phyloP scores from a whole-genome alignment of 805 yeast genomes.

The Citeromyces nyonsensis region DNA sequence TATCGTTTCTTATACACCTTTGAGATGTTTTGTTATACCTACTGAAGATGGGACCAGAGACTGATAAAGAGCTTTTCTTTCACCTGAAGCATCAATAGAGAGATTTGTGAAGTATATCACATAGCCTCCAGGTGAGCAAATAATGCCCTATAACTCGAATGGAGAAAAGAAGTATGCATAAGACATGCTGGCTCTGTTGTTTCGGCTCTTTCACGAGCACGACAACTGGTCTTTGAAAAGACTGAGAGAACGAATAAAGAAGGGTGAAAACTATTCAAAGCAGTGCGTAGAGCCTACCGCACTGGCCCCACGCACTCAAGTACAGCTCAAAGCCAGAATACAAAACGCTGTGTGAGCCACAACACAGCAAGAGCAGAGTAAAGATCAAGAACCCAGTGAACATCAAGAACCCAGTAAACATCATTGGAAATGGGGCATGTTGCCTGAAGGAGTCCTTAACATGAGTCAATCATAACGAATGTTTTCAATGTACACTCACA shows the following conservation, averaged over 20 bases:
- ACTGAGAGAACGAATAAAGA: constrained; percentile 81
- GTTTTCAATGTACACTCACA: neutral
- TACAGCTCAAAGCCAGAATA: constrained; percentile 86
- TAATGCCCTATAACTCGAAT: too few relatives aligned
- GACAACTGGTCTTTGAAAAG: constrained; percentile 97
- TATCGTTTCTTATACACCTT: too few relatives aligned
- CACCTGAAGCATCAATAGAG: too few relatives aligned
- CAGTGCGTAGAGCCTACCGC: constrained; percentile 89
- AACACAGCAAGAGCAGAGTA: constrained; percentile 20
- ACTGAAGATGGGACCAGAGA: too few relatives aligned
- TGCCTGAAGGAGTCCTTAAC: too few relatives aligned
- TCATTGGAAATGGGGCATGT: constrained; percentile 74
- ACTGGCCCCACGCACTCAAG: constrained; percentile 84
- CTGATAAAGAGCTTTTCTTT: too few relatives aligned
- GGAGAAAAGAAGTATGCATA: too few relatives aligned
- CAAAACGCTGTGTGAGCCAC: constrained; percentile 64
- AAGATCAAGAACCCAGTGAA: constrained; percentile 46
- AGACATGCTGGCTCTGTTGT: constrained; percentile 76
- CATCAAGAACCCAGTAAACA: too few relatives aligned
- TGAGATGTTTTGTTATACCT: too few relatives aligned
- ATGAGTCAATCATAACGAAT: too few relatives aligned
- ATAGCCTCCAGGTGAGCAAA: too few relatives aligned
- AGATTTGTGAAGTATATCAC: too few relatives aligned
- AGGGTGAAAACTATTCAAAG: constrained; percentile 86
- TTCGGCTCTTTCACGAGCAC: constrained; percentile 82